phyloP scores from a whole-genome alignment of 345 rosid species.

The Physaria fendleri region DNA sequence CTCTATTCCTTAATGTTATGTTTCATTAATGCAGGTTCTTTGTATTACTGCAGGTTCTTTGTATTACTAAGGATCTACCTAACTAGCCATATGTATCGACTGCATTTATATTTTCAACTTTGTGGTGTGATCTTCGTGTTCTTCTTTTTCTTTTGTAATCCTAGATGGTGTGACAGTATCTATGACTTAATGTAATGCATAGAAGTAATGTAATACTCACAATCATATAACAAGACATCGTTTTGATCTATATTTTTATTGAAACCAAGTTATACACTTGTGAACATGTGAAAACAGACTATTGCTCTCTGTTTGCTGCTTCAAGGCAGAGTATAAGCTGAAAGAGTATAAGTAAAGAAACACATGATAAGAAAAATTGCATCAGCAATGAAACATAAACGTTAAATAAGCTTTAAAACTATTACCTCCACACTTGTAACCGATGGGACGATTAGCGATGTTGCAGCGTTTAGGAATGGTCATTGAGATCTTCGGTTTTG shows the following conservation, averaged over 20 bases:
- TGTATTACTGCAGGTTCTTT: slow-evolving; percentile 29
- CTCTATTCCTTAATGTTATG: no score
- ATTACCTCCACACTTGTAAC: slow-evolving; percentile 84
- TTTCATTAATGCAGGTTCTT: slow-evolving; percentile 27
- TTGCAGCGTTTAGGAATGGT: slow-evolving; percentile 91
- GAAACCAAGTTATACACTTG: slow-evolving; percentile 1
- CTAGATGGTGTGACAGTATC: background rate
- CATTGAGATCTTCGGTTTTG: slow-evolving; percentile 62
- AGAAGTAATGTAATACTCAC: slow-evolving; percentile 3
- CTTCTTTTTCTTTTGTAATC: background rate
- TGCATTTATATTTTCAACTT: slow-evolving; percentile 1
- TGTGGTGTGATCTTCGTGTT: slow-evolving; percentile 10
- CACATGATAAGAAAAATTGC: background rate
- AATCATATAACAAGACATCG: slow-evolving; percentile 4
- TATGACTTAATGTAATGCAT: slow-evolving; percentile 7
- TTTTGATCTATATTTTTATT: slow-evolving; percentile 2
- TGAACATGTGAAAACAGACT: background rate
- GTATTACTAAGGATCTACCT: slow-evolving; percentile 22
- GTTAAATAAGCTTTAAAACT: background rate
- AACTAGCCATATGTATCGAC: background rate
- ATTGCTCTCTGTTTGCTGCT: slow-evolving; percentile 5
- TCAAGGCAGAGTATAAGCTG: slow-evolving; percentile 60
- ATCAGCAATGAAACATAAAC: background rate
- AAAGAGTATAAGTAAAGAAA: slow-evolving; percentile 4
- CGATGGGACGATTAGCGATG: slow-evolving; percentile 65